Conservation (phyloP, 1,284 basidiomycete genomes). For the Austroboletus novae-zelandiae region DNA sequence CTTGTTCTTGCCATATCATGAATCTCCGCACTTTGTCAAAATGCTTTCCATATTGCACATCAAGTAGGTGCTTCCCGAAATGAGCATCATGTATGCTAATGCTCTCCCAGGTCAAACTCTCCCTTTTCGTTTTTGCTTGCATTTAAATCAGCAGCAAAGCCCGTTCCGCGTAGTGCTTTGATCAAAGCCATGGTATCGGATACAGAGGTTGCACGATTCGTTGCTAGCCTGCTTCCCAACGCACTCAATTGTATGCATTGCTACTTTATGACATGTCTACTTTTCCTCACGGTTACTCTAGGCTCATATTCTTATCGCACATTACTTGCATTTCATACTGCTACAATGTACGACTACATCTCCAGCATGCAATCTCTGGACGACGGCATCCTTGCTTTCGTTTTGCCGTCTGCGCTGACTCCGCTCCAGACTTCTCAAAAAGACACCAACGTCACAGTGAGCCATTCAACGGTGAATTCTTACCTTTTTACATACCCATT, state of each 20-base stretch:
- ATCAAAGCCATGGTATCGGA: conserved; percentile 75
- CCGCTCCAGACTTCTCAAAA: conserved; percentile 47
- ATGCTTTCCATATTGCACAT: conserved; percentile 87
- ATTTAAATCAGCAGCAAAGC: conserved; percentile 72
- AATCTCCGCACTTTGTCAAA: conserved; percentile 92
- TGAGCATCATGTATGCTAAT: conserved; percentile 4
- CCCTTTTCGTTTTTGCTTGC: conserved; percentile 69
- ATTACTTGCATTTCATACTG: conserved; percentile 83
- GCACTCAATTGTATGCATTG: conserved; percentile 48
- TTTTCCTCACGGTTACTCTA: conserved; percentile 11
- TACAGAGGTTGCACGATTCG: conserved; percentile 72
- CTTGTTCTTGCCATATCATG: conserved; percentile 92
- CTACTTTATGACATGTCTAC: background rate
- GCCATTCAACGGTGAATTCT: conserved; percentile 21
- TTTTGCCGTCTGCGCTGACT: conserved; percentile 60
- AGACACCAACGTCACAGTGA: conserved; percentile 51
- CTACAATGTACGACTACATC: conserved; percentile 79
- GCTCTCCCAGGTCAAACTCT: conserved; percentile 41
- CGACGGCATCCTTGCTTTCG: conserved; percentile 59
- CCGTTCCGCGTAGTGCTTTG: conserved; percentile 65
- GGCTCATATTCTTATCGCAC: conserved; percentile 57
- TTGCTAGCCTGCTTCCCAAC: conserved; percentile 60
- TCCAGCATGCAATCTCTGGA: conserved; percentile 53
- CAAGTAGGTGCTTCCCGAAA: conserved; percentile 42
- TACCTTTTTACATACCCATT: background rate